Percentiles rank a stretch among this genome's conserved stretches.
Evolutionary conservation across 495 filamentous ascomycete species (phyloP).

Genomic region (Hypoxylon intermedium): DNA sequence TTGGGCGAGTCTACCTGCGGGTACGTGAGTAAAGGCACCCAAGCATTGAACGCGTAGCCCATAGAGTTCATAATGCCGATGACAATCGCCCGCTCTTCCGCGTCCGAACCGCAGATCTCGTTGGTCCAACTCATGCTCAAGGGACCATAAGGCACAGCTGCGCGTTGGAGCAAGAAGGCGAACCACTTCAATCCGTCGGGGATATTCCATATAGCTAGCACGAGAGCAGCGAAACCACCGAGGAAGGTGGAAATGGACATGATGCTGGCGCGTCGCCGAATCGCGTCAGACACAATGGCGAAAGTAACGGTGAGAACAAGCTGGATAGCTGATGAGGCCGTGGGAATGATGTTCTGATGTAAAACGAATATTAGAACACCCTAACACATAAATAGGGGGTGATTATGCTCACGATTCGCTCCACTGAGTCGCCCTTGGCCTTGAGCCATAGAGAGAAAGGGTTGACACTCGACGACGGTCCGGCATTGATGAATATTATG

Average conservation of each 20-base stretch:
- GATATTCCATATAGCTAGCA: conserved; percentile 61
- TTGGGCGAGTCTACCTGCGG: conserved; percentile 50
- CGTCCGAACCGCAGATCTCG: conserved; percentile 54
- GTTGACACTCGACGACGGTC: conserved; percentile 37
- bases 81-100: conserved; percentile 59
- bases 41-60: conserved; percentile 58
- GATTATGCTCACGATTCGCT: conserved; percentile 37
- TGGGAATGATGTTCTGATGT: conserved; percentile 50
- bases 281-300: conserved; percentile 57
- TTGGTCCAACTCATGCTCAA: conserved; percentile 58
- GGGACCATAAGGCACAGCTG: conserved; percentile 38
- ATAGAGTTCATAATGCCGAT: conserved; percentile 60
- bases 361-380: neutral
- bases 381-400: neutral
- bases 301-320: conserved; percentile 46
- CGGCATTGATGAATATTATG: conserved; percentile 41
- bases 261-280: conserved; percentile 53
- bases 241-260: conserved; percentile 54
- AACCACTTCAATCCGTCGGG: conserved; percentile 58
- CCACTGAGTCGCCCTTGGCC: conserved; percentile 50
- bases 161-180: conserved; percentile 49
- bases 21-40: conserved; percentile 53
- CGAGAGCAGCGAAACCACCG: conserved; percentile 49
- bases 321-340: conserved; percentile 51
- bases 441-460: conserved; percentile 55